These are phyloP conservation scores for Sphaerulina musiva DNA, from an alignment of 2,329 filamentous ascomycete genomes.

Conservation along the genomic window DNA sequence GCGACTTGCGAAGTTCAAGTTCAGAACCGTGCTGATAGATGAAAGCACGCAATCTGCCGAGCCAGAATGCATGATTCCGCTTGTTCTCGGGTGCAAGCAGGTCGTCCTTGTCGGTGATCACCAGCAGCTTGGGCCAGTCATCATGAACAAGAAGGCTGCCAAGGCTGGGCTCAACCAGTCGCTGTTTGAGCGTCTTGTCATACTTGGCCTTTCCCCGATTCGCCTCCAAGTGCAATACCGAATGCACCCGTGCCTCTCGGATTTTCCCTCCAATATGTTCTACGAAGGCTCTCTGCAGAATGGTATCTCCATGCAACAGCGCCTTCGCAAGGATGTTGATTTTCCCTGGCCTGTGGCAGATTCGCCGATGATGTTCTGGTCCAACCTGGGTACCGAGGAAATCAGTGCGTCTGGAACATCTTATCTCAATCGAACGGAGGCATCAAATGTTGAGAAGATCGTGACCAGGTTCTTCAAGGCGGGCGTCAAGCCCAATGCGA, in stretches of 20 bases:
- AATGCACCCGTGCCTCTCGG: conserved; percentile 95
- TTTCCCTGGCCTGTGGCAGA: conserved; percentile 96
- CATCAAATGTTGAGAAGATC: conserved; percentile 96
- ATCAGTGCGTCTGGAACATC: conserved; percentile 97
- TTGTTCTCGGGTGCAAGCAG: conserved; percentile 96
- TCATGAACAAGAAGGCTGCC: conserved; percentile 99
- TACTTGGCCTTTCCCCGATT: conserved; percentile 83
- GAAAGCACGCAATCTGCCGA: conserved; percentile 98
- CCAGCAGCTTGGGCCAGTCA: conserved; percentile 94
- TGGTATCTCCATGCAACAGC: conserved; percentile 82
- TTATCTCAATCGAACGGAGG: conserved; percentile 95
- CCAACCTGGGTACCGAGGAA: conserved; percentile 93
- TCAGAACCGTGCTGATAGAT: conserved; percentile 94
- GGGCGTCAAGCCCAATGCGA: conserved; percentile 84
- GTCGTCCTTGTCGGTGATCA: conserved; percentile 98
- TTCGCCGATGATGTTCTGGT: conserved; percentile 99
- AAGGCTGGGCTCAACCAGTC: conserved; percentile 97
- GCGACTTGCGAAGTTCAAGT: conserved; percentile 92
- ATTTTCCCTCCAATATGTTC: conserved; percentile 99
- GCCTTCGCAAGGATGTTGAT: conserved; percentile 86
- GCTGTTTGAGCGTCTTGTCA: conserved; percentile 93
- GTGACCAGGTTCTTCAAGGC: conserved; percentile 98
- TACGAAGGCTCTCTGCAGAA: conserved; percentile 97
- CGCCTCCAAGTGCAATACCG: conserved; percentile 95
- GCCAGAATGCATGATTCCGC: conserved; percentile 96